Evolutionary conservation across 495 filamentous ascomycete genomes (phyloP).

Genomic region (Clavariopsis aquatica): DNA sequence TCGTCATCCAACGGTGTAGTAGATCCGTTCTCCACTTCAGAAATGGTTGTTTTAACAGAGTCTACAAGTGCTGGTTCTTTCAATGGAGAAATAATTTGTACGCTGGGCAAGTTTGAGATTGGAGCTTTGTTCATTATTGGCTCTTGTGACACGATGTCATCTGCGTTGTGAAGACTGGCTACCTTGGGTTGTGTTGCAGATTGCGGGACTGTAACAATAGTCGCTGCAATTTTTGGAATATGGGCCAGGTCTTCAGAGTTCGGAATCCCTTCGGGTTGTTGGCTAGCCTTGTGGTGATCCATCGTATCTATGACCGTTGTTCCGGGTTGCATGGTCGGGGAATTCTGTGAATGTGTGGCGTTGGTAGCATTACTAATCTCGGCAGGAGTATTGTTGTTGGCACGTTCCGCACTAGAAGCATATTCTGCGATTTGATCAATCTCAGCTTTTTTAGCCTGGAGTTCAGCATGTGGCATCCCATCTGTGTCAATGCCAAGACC

Average conservation of each 20-base stretch:
- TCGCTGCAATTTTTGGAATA: not conserved
- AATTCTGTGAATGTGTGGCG: not conserved
- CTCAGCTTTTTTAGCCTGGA: slow-evolving; percentile 46
- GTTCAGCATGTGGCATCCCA: slow-evolving; percentile 47
- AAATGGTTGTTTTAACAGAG: not conserved
- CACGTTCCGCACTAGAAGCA: not conserved
- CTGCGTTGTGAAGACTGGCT: not conserved
- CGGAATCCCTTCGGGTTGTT: not conserved
- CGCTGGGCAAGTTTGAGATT: not conserved
- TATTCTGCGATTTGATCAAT: slow-evolving; percentile 10
- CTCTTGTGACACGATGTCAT: not conserved
- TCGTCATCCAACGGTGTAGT: slow-evolving; percentile 9
- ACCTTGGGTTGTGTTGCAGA: not conserved
- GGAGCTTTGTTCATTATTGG: not conserved
- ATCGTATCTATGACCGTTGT: not conserved
- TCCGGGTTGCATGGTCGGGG: not conserved
- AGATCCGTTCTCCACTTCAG: not conserved
- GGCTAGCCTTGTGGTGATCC: not conserved
- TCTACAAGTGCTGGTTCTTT: not conserved
- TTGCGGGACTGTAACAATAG: not conserved
- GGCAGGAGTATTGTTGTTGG: not conserved
- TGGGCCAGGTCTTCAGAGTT: not conserved
- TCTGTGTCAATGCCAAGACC: slow-evolving; percentile 53
- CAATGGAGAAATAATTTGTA: not conserved
- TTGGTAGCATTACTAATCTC: not conserved